A percentile compares a stretch with the other conserved stretches of the same genome.
phyloP scores from a whole-genome alignment of 2,329 filamentous ascomycete species.

The Scedosporium dehoogii region DNA sequence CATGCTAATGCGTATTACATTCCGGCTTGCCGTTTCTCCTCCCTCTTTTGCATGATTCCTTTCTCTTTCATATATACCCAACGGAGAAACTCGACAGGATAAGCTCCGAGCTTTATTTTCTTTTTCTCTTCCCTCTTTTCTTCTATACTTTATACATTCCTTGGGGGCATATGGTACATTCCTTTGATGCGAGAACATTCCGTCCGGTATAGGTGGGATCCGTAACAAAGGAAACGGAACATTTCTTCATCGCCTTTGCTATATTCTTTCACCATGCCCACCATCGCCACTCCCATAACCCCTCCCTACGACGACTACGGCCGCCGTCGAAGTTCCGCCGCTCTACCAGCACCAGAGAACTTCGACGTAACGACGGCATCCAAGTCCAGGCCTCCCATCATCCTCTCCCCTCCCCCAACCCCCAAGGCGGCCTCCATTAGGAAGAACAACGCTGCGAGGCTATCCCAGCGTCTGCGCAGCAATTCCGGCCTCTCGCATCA shows the following conservation, averaged over 20 bases:
- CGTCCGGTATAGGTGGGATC: background rate
- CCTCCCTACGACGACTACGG: background rate
- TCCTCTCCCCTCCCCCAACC: background rate
- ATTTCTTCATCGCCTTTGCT: background rate
- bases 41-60: background rate
- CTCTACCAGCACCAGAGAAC: background rate
- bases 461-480: slow-evolving; percentile 24
- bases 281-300: background rate
- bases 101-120: background rate
- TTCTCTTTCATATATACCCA: background rate
- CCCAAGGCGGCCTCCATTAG: background rate
- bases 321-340: background rate
- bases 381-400: background rate
- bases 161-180: background rate
- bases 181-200: background rate
- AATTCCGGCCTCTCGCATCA: slow-evolving; percentile 36
- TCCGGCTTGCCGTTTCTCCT: background rate
- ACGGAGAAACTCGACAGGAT: background rate
- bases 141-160: background rate
- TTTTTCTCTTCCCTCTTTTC: background rate
- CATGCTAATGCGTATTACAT: background rate
- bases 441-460: background rate
- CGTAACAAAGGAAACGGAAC: too few relatives aligned
- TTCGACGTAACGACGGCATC: background rate
- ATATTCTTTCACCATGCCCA: background rate